A percentile compares a stretch with the other conserved stretches of the same genome.
Evolutionary conservation across 2,329 filamentous ascomycete genomes (phyloP).

Genomic region (Alternaria rosae): DNA sequence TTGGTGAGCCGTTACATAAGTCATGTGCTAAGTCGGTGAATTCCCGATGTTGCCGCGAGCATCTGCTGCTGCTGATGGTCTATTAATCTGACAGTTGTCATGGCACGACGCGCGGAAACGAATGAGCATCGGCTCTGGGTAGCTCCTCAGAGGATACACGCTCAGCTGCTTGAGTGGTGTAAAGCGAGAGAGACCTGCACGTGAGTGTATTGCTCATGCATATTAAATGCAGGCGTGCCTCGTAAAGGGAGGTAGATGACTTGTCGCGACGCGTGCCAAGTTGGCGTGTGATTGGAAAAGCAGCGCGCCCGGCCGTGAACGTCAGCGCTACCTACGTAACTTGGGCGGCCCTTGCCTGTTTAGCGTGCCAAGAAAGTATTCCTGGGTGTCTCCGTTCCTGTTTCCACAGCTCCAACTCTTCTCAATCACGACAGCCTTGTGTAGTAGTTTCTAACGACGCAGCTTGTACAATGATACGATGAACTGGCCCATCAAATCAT

Average conservation of each 20-base stretch:
- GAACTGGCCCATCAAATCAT: neutral
- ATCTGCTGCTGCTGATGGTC: neutral
- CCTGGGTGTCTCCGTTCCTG: neutral
- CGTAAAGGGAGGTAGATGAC: neutral
- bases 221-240: neutral
- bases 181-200: too few species aligned
- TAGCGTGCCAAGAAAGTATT: neutral
- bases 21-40: neutral
- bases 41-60: neutral
- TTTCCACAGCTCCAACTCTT: neutral
- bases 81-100: neutral
- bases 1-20: neutral
- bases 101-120: neutral
- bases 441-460: neutral
- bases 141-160: neutral
- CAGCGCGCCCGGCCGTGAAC: neutral
- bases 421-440: neutral
- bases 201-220: neutral
- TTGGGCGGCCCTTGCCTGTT: neutral
- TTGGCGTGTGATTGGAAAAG: neutral
- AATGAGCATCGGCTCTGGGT: neutral
- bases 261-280: neutral
- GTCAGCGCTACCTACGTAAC: neutral
- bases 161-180: neutral
- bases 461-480: neutral